Base-by-base conservation (phyloP, 352 stramenopile species). In the Phytophthora quininea region DNA sequence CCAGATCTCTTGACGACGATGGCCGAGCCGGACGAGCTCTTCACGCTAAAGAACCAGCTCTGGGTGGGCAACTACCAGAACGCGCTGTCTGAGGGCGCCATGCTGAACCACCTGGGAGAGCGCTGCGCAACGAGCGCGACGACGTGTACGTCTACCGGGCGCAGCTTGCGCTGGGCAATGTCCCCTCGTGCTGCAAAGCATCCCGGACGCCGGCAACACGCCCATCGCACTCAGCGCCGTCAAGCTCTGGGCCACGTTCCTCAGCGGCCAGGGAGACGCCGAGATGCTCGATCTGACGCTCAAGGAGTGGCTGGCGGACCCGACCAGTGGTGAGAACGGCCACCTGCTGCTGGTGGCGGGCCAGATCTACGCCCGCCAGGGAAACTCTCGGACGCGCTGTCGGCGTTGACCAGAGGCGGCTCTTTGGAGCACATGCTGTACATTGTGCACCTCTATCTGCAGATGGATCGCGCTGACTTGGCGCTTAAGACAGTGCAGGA, bases 31-130 rank as follows among this genome's bases (percentile, higher is more conserved):
- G 97, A 99, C 74, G 97, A 99, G 65, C 86, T 99, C 46, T 99
- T 98, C 82, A 99, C 96, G 71, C 83, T 99, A 29, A 96, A 98
- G 76, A 98, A 98, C 82, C 96, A 98, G 75, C 97, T 98, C 65
- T 99, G 95, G 93, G 84, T 99, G 46, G 97, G 96, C 55, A 98
- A 98, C 84, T 99, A 98, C 82, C 82, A 96, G 70, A 94, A 98
- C 53, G 89, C 88, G 27, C 81, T 98, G 37, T 97, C 97, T 60
- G 96, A 98, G 69, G 92, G 79, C 33, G 87, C 79, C 56, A 88
- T 93, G 64, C 86, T 98, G 24, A 89, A 80, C 64, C 87, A 97
- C 67, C 54, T 98, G 71, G 76, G 77, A 37, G 83, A 96, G 58
- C 88, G 31, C 78, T 98, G 53, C 95, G 96, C 65, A 75, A 87